These are phyloP conservation scores for Ulvella scutata DNA, from an alignment of 139 green algal genomes.

Conservation along the genomic window DNA sequence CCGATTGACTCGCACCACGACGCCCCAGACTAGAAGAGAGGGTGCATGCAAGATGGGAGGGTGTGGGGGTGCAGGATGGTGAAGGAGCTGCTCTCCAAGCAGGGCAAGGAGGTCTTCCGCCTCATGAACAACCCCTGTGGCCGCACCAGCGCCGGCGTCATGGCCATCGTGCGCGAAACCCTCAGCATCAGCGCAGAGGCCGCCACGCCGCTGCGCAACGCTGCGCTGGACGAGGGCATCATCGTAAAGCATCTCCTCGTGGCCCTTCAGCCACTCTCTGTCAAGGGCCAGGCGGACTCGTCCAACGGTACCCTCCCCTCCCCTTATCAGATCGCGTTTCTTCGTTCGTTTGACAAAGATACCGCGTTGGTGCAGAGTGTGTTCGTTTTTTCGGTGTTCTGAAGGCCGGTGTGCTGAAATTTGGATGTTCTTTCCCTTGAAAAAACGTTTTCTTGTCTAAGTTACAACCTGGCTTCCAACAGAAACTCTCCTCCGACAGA, in stretches of 20 bases:
- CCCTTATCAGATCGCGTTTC: neutral
- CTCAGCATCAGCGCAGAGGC: constrained; percentile 24
- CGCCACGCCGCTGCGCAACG: constrained; percentile 65
- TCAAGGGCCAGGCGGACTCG: neutral
- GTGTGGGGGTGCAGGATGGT: neutral
- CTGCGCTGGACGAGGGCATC: constrained; percentile 62
- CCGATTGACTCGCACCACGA: too few relatives aligned
- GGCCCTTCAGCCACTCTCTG: constrained; percentile 15
- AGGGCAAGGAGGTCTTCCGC: constrained; percentile 4
- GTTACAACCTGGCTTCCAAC: too few relatives aligned
- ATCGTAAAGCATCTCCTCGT: constrained; percentile 55
- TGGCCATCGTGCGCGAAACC: neutral
- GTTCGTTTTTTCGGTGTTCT: too few relatives aligned
- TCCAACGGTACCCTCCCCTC: neutral
- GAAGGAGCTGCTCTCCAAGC: neutral
- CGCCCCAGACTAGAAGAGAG: too few relatives aligned
- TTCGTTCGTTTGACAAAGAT: neutral
- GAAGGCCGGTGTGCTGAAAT: too few relatives aligned
- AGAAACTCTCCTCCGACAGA: too few relatives aligned
- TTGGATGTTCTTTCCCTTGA: too few relatives aligned
- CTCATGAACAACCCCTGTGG: constrained; percentile 2
- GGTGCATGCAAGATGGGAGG: neutral
- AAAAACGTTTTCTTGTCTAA: too few relatives aligned
- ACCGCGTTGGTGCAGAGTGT: too few relatives aligned
- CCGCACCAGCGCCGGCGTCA: neutral